Conservation (phyloP, 257 asterid species). For the Solanum ahanhuiri region DNA sequence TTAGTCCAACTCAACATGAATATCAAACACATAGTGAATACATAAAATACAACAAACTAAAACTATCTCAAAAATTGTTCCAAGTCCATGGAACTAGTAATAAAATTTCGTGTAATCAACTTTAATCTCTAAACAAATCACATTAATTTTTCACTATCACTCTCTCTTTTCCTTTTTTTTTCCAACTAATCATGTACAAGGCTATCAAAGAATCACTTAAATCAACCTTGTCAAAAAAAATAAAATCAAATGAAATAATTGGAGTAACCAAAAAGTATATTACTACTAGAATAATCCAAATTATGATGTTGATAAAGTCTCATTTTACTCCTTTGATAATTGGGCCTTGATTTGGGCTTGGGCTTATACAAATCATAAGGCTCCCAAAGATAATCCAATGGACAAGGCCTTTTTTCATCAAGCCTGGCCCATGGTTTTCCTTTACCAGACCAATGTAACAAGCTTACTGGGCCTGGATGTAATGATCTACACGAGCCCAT, state of each 20-base stretch:
- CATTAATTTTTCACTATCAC: background rate
- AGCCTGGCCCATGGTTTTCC: constrained; percentile 81
- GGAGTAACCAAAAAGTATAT: constrained; percentile 22
- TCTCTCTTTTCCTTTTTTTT: background rate
- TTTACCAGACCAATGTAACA: constrained; percentile 75
- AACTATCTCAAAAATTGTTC: constrained; percentile 16
- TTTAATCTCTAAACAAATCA: background rate
- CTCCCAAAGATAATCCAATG: constrained; percentile 65
- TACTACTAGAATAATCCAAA: constrained; percentile 1
- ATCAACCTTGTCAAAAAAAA: background rate
- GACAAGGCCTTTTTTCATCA: constrained; percentile 57
- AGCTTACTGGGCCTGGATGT: constrained; percentile 79
- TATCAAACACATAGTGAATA: background rate
- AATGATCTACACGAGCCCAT: constrained; percentile 60
- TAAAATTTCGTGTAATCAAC: background rate
- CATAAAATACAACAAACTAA: background rate
- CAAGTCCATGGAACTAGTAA: constrained; percentile 15
- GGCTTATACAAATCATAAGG: constrained; percentile 57
- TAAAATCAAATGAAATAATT: constrained; percentile 27
- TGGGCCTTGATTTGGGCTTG: constrained; percentile 12
- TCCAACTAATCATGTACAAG: constrained; percentile 32
- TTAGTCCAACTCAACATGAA: fast-evolving
- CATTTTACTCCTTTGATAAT: constrained; percentile 3
- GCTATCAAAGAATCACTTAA: constrained; percentile 25
- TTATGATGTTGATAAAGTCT: constrained; percentile 8